Evolutionary conservation across 208 protist genomes (phyloP).

Genomic region (Naegleria lovaniensis): DNA sequence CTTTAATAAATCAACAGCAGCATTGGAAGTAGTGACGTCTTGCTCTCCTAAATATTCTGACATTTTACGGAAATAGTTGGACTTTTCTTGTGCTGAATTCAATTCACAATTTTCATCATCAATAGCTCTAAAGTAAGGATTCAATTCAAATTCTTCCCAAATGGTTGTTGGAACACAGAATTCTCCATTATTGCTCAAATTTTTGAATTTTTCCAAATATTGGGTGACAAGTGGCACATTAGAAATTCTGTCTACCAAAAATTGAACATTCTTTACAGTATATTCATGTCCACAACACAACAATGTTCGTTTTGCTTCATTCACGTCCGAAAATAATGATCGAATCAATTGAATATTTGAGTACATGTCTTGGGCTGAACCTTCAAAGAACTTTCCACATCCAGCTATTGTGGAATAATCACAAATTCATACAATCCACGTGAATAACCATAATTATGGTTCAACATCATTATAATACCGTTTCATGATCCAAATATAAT

Average conservation of each 20-base stretch:
- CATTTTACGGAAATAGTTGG: no score
- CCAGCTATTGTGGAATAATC: neutral
- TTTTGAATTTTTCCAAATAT: neutral
- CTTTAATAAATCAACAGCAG: no score
- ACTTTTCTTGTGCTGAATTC: no score
- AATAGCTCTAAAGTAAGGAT: neutral
- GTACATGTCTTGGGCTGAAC: neutral
- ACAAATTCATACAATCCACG: no score
- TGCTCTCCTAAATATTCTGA: no score
- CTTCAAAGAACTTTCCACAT: conserved; percentile 16
- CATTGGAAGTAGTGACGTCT: no score
- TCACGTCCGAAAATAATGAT: neutral
- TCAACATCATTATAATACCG: no score
- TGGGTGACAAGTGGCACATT: neutral
- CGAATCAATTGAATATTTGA: neutral
- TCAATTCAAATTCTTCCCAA: neutral
- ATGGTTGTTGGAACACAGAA: neutral
- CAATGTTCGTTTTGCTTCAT: neutral
- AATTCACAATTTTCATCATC: no score
- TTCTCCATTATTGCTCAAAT: neutral
- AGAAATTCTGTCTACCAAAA: neutral
- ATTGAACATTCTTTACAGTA: neutral
- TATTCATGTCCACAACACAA: neutral
- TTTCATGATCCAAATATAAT: no score
- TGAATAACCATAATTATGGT: no score